Evolutionary conservation across 2,329 filamentous ascomycete species (phyloP), one percentile per base, ranked within the genome.

Genomic region (Blumeriella jaapii): DNA sequence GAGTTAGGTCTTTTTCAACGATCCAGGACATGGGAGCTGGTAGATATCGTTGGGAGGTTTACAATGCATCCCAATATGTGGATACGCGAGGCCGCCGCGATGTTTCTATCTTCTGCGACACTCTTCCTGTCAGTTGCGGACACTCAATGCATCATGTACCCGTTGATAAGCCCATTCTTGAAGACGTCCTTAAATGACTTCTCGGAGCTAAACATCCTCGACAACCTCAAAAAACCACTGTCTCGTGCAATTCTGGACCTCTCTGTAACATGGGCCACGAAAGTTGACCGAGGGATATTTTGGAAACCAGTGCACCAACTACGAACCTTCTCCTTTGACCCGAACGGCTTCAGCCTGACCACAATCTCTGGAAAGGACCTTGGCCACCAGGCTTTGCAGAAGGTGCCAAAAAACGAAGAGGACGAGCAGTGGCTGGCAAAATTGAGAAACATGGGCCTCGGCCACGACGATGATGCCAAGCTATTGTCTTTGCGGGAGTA

Each of bases 1-100:
- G 78, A 82, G 35, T 67, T 98, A 13, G 93, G 91, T 0, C 65
- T 98, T 0, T 74, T 98, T 29, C 89, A 93, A 33, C 74, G 85
- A 50, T 69, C 78, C 5, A 89, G 83, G 40, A 79, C 78, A 1
- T 94, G 86, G 79, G 86, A 95, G 54, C 64, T 98, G 24, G 74
- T 93, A 14, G 80, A 93, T 42, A 76, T 89, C 24, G 74, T 89
- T 10, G 78, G 73, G 5, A 75, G 86, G 3, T 94, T 96, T 51
- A 78, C 87, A 9, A 78, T 94, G 65, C 91, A 98, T 55, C 91
- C 91, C 0, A 96, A 94, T 49, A 65, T 84, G 6, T 98, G 91
- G 89, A 87, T 98, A 34, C 75, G 89, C 23, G 89, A 96, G 60
- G 83, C 89, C 7, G 79, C 89, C 2, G 73, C 82, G 6, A 78